These are phyloP conservation scores for Coccomyxa sp. DNA, from an alignment of 139 green algal genomes.

Conservation along the genomic window DNA sequence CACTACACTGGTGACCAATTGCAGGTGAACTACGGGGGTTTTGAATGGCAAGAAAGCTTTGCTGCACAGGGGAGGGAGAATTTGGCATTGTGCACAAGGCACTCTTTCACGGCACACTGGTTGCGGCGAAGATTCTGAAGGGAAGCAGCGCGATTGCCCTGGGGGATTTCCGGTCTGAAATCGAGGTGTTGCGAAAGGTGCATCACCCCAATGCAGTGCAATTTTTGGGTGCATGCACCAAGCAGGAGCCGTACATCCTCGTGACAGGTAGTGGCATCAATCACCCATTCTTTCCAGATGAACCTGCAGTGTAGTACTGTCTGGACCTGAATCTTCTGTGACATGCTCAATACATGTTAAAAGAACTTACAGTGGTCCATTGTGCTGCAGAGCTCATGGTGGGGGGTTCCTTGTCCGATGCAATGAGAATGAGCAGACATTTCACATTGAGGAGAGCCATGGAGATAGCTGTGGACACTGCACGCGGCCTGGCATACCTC, in stretches of 20 bases:
- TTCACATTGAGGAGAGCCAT: constrained; percentile 35
- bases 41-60: not conserved
- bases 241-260: constrained; percentile 83
- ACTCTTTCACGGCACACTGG: constrained; percentile 69
- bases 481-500: constrained; percentile 79
- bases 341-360: too few species aligned
- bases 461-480: constrained; percentile 81
- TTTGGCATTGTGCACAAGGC: constrained; percentile 85
- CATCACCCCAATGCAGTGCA: constrained; percentile 59
- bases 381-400: constrained; percentile 55
- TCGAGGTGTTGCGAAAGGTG: constrained; percentile 37
- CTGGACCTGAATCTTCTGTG: not conserved
- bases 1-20: not conserved
- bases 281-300: not conserved
- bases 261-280: not conserved
- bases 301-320: not conserved
- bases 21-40: not conserved
- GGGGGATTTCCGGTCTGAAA: constrained; percentile 53
- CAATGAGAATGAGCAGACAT: constrained; percentile 48
- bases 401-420: constrained; percentile 70
- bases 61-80: constrained; percentile 57
- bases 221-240: constrained; percentile 89
- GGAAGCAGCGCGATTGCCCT: constrained; percentile 70
- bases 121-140: constrained; percentile 88
- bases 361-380: constrained; percentile 24